Conservation (phyloP, 1,139 yeast species). For the Debaryomyces coudertii region DNA sequence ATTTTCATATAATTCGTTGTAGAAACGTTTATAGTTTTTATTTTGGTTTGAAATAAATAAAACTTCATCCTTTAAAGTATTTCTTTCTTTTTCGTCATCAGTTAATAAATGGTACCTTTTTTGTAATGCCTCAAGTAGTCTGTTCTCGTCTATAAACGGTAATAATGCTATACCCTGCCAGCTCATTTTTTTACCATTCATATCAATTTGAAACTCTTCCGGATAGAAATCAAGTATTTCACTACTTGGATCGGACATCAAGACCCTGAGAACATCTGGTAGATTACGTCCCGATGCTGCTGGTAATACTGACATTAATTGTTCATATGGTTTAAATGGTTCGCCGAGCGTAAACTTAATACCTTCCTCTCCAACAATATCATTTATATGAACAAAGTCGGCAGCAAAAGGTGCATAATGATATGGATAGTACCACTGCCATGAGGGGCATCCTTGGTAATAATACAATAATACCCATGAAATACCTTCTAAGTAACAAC, state of each 20-base stretch:
- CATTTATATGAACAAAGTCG: conserved; percentile 66
- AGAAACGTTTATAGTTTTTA: conserved; percentile 45
- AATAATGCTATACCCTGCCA: conserved; percentile 94
- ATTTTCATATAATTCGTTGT: conserved; percentile 36
- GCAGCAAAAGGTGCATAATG: conserved; percentile 98
- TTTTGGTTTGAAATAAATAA: conserved; percentile 62
- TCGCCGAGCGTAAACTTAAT: conserved; percentile 68
- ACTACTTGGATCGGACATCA: conserved; percentile 81
- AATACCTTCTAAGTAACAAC: conserved; percentile 86
- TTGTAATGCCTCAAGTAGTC: conserved; percentile 68
- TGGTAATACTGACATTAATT: conserved; percentile 95
- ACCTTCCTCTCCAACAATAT: conserved; percentile 52
- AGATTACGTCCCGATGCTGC: conserved; percentile 94
- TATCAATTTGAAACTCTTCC: conserved; percentile 82
- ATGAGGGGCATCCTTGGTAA: conserved; percentile 97
- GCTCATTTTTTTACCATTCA: conserved; percentile 93
- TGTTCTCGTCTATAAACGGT: conserved; percentile 86
- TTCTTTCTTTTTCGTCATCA: conserved; percentile 70
- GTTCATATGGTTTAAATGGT: conserved; percentile 94
- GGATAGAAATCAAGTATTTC: conserved; percentile 93
- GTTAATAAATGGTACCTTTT: conserved; percentile 65
- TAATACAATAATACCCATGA: conserved; percentile 94
- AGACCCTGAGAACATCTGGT: conserved; percentile 79
- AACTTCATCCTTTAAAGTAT: conserved; percentile 65
- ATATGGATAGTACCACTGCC: conserved; percentile 98